Base-by-base conservation (phyloP, 2,329 filamentous ascomycete species). In the Apiospora sp. region DNA sequence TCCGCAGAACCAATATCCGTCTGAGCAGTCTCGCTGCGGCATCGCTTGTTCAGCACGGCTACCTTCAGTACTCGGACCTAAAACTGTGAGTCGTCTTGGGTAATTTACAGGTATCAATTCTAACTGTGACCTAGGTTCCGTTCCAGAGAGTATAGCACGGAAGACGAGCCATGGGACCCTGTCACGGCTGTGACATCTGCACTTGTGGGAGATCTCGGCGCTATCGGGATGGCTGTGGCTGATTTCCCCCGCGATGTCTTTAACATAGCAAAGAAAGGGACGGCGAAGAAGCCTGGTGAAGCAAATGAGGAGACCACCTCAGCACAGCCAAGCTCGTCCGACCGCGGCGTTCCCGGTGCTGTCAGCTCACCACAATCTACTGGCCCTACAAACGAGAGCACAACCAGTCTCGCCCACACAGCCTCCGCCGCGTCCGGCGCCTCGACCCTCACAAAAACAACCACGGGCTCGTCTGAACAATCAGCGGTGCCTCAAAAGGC, bases 191-290 rank as follows among this genome's bases (percentile, higher is more conserved):
- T 91, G 22, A 91, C 94, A 0, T 90, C 91, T 64, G 94, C 95
- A 0, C 83, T 98, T 0, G 85, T 97, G n/a, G 93, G 93, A 7
- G 96, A 95, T n/a, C 86, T 96, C 67, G 91, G 92, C 37, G 92
- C 89, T 51, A 92, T 98, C 72, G 90, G 93, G 78, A 93, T 97
- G 88, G 94, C 94, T 0, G 87, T 97, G 54, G 93, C 93, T 0
- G 94, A 97, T 78, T 88, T 92, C 76, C 90, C 90, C 2, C 83
- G 87, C 24, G 87, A 90, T 73, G 80, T 91, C 6, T 89, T 90
- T 80, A 87, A 85, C 74, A 75, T 78, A 14, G 76, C 76, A 22
- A 75, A 72, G 43, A 70, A 71, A n/a, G 19, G 22, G 27, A 24
- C 46, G 10, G 48, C 37, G 8, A 70, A 70, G 1, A 73, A 73